These are phyloP conservation scores for Orobanche coerulescens DNA, from an alignment of 257 asterid genomes.

Conservation along the genomic window DNA sequence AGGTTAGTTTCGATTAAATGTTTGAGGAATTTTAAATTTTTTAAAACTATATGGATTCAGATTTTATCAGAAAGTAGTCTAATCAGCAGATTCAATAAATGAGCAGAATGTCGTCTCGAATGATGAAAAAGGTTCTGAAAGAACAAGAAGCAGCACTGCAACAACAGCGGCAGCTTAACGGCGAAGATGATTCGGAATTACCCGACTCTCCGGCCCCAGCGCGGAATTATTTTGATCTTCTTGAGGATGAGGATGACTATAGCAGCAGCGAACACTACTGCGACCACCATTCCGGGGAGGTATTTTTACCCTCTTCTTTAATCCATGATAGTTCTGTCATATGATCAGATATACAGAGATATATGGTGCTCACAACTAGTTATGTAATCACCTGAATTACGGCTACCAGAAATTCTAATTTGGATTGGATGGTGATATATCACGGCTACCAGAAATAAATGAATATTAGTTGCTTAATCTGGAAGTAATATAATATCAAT, in stretches of 20 bases:
- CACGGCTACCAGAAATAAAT: too few species aligned
- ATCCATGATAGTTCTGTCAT: not conserved
- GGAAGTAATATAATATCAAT: not conserved
- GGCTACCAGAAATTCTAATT: not conserved
- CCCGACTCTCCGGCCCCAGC: slow-evolving; percentile 33
- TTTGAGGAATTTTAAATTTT: too few species aligned
- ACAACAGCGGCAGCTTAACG: slow-evolving; percentile 28
- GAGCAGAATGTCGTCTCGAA: slow-evolving; percentile 50
- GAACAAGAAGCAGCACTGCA: slow-evolving; percentile 46
- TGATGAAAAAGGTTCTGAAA: slow-evolving; percentile 54
- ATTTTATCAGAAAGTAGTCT: too few species aligned
- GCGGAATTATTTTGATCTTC: slow-evolving; percentile 57
- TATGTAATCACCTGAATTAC: not conserved
- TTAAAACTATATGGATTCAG: too few species aligned
- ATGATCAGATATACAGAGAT: not conserved
- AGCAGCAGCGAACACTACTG: slow-evolving; percentile 10
- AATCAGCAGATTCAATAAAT: not conserved
- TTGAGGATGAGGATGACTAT: slow-evolving; percentile 31
- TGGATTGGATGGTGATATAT: not conserved
- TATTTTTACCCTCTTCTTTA: slow-evolving; percentile 8
- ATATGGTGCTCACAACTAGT: not conserved
- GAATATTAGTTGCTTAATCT: too few species aligned
- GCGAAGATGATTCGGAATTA: slow-evolving; percentile 43
- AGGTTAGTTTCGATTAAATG: too few species aligned
- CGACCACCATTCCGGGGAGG: slow-evolving; percentile 33